Conservation (phyloP, 768 basidiomycete genomes). For the Leccinum uliginosum region DNA sequence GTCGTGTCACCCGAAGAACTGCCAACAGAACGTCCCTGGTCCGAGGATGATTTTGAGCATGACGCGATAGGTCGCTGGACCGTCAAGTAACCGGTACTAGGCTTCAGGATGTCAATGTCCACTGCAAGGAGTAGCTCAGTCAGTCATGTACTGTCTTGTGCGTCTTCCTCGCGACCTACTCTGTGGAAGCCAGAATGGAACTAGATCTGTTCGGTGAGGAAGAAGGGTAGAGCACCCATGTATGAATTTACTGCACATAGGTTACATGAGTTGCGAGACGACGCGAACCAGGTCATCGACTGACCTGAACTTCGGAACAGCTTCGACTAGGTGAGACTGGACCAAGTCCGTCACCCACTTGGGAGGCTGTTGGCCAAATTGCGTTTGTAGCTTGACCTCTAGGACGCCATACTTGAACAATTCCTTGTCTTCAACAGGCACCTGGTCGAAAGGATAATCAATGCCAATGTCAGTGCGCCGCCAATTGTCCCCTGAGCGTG, state of each 20-base stretch:
- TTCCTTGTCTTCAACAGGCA: conserved; percentile 77
- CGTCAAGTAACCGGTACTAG: conserved; percentile 72
- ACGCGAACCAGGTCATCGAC: conserved; percentile 9
- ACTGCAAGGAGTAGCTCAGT: conserved; percentile 40
- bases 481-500: conserved; percentile 87
- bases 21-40: conserved; percentile 42
- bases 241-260: conserved; percentile 77
- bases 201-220: conserved; percentile 88
- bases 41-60: conserved; percentile 46
- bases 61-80: conserved; percentile 66
- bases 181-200: conserved; percentile 98
- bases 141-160: background rate
- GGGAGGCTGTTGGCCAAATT: conserved; percentile 92
- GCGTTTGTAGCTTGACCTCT: conserved; percentile 97
- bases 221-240: conserved; percentile 94
- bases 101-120: conserved; percentile 95
- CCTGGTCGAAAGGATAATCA: conserved; percentile 82
- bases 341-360: conserved; percentile 97
- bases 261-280: conserved; percentile 3
- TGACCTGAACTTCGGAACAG: conserved; percentile 95
- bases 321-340: conserved; percentile 91
- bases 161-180: conserved; percentile 43
- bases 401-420: conserved; percentile 95
- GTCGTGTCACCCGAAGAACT: conserved; percentile 45
- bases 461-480: conserved; percentile 90